Conservation (phyloP, 2,329 filamentous ascomycete genomes). For the Ophiostoma triangulosporum region DNA sequence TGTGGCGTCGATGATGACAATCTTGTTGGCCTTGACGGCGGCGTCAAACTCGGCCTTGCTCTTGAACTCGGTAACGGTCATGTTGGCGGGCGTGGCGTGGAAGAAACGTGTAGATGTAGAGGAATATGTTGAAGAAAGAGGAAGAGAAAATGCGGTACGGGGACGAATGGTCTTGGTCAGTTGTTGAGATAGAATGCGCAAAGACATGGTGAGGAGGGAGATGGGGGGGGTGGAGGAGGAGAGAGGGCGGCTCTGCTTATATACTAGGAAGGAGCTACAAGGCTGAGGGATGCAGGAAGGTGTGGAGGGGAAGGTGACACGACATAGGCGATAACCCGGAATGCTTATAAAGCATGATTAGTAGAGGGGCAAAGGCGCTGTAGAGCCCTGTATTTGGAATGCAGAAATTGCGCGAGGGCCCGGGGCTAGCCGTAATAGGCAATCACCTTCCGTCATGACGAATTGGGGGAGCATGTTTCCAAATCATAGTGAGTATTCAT, state of each 20-base stretch:
- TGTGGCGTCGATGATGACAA: slow-evolving; percentile 75
- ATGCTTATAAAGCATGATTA: neutral
- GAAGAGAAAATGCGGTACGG: neutral
- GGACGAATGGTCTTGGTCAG: neutral
- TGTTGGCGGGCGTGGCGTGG: slow-evolving; percentile 10
- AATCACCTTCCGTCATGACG: neutral
- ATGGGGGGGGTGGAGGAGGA: neutral
- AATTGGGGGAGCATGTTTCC: neutral
- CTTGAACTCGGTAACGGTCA: slow-evolving; percentile 11
- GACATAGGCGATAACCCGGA: neutral
- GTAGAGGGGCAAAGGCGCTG: neutral
- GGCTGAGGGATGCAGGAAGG: neutral
- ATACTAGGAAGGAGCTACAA: neutral
- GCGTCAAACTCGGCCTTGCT: slow-evolving; percentile 20
- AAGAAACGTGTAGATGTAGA: slow-evolving; percentile 2
- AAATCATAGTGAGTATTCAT: neutral
- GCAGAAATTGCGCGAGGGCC: neutral
- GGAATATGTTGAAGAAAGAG: neutral
- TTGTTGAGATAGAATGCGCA: neutral
- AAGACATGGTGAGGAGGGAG: neutral
- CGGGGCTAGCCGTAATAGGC: neutral
- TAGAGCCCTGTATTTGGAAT: neutral
- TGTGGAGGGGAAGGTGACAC: neutral
- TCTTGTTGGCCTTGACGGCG: slow-evolving; percentile 23
- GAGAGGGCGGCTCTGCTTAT: neutral